These are phyloP conservation scores for Beauveria caledonica DNA, from an alignment of 2,329 filamentous ascomycete species.

Conservation along the genomic window DNA sequence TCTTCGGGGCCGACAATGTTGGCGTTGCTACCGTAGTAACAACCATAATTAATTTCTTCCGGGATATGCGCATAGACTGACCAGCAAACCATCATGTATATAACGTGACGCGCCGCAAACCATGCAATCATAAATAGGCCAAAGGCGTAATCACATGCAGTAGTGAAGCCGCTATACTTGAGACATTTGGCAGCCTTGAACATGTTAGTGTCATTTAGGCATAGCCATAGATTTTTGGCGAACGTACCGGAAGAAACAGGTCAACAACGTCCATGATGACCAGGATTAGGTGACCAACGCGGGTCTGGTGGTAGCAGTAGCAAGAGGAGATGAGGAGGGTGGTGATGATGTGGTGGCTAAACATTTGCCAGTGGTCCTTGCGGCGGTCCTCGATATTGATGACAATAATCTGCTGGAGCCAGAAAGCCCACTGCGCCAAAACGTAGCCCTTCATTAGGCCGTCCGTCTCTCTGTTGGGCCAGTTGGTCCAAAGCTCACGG, in stretches of 20 bases:
- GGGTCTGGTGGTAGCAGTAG: constrained; percentile 80
- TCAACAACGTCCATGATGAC: constrained; percentile 93
- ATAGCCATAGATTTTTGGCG: background rate
- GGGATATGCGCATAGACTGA: constrained; percentile 66
- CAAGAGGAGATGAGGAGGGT: constrained; percentile 70
- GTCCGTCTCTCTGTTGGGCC: constrained; percentile 69
- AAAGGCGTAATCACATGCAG: constrained; percentile 73
- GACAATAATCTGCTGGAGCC: constrained; percentile 87
- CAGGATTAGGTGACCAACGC: constrained; percentile 81
- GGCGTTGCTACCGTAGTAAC: constrained; percentile 55
- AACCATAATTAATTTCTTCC: constrained; percentile 55
- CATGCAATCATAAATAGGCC: constrained; percentile 79
- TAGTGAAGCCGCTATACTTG: constrained; percentile 76
- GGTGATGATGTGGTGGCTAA: constrained; percentile 89
- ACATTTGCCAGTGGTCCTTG: constrained; percentile 96
- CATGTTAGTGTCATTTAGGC: background rate
- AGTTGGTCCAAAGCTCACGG: constrained; percentile 72
- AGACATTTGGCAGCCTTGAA: constrained; percentile 77
- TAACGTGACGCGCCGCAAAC: constrained; percentile 73
- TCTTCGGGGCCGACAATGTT: constrained; percentile 46
- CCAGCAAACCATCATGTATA: constrained; percentile 74
- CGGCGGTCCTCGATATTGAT: constrained; percentile 90
- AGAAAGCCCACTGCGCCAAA: constrained; percentile 83
- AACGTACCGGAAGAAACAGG: constrained; percentile 70
- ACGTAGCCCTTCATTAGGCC: constrained; percentile 82